Base-by-base conservation (phyloP, 106 monocot species). In the Acorus calamus region DNA sequence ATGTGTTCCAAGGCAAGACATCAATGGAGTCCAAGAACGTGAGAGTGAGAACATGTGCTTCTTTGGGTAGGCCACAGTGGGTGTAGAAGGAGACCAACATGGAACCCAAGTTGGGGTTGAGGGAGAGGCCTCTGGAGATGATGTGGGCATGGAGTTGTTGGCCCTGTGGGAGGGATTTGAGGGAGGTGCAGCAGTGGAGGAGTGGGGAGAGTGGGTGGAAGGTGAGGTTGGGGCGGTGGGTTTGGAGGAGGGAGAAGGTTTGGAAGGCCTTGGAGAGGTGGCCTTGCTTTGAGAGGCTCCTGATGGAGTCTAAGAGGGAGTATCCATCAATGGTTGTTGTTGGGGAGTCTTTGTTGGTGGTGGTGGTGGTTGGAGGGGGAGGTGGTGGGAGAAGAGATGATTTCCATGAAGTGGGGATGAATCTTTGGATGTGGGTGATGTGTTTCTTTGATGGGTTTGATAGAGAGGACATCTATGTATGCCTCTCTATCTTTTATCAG, bases 111-210 rank as follows among this genome's bases (percentile, higher is more conserved):
- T 46, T 44, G 14, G 64, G 65, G 65, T 80, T 48, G 14, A 52
- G 46, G 14, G 46, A 55, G 66, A 82, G 14, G 46, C 92, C 87
- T 8, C 75, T 70, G 7, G 70, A 77, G 51, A 92, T 50, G 69
- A 62, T 28, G 65, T 74, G 79, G 65, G 84, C 78, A 49, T 92
- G 92, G 69, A 92, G 79, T 68, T 92, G 92, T 53, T 44, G 53
- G 28, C 81, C 86, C 12, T 70, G 78, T 7, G 56, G 53, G 60
- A 82, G 53, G 41, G 76, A 61, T 14, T 44, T 50, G 61, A 78
- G 62, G 7, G 65, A 54, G 69, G 65, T 11, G 62, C 73, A 66
- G 59, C 64, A 72, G 44, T 61, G n/a, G 63, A 92, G 70, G 63
- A 87, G 84, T 4, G 74, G 70, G 67, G 79, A 63, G 72, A 83